Percentiles rank a stretch among this genome's conserved stretches.
Conservation (phyloP, 495 filamentous ascomycete species). For the Neurospora pannonica region DNA sequence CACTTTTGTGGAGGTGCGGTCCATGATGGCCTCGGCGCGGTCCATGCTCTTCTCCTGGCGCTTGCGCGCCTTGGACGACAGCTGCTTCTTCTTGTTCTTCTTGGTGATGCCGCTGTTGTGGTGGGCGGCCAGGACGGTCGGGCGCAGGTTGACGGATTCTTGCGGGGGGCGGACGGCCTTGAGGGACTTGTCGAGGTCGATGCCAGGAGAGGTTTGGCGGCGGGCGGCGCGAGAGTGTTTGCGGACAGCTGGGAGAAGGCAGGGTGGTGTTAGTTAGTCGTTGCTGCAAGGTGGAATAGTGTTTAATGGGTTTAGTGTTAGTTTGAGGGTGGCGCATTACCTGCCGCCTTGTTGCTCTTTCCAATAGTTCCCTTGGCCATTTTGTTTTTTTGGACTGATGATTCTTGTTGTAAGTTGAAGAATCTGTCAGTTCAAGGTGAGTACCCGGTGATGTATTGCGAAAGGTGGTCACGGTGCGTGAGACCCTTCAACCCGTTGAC, state of each 20-base stretch:
- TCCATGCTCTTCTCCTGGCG: conserved; percentile 66
- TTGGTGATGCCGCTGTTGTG: conserved; percentile 55
- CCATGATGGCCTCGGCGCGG: conserved; percentile 59
- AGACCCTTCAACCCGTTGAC: background rate
- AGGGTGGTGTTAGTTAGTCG: background rate
- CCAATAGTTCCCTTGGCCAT: conserved; percentile 35
- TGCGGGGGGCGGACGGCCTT: conserved; percentile 48
- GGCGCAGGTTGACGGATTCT: conserved; percentile 39
- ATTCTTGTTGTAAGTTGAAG: background rate
- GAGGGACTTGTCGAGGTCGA: conserved; percentile 69
- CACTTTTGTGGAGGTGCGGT: conserved; percentile 61
- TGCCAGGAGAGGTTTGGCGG: conserved; percentile 59
- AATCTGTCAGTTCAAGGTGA: background rate
- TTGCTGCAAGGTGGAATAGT: background rate
- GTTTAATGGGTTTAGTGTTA: background rate
- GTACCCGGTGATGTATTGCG: background rate
- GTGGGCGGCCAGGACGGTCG: conserved; percentile 53
- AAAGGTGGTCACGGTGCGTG: background rate
- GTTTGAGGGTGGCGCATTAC: conserved; percentile 10
- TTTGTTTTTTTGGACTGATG: background rate
- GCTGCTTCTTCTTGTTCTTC: conserved; percentile 44
- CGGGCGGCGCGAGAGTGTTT: conserved; percentile 64
- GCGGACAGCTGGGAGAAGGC: conserved; percentile 25
- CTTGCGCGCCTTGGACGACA: conserved; percentile 55
- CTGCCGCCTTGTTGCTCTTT: conserved; percentile 26